These are phyloP conservation scores for Edaphochlamys debaryana DNA, from an alignment of 139 green algal genomes.

Conservation along the genomic window DNA sequence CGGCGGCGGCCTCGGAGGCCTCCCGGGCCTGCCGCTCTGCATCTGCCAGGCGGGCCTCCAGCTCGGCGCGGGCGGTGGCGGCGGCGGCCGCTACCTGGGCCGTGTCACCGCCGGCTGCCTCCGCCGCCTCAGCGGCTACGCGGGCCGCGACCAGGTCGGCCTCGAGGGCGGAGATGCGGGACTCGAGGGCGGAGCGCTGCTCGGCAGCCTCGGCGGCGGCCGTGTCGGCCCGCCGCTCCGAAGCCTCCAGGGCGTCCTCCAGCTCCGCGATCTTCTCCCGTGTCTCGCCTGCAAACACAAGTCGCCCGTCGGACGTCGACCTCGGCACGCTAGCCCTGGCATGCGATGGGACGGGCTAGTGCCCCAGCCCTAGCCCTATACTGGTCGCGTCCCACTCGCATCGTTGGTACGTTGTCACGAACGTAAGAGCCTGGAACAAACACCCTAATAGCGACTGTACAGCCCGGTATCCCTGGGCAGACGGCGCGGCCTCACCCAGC, in stretches of 20 bases:
- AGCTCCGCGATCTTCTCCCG: conserved; percentile 27
- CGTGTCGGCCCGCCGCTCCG: not conserved
- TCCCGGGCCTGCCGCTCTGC: not conserved
- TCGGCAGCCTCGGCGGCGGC: not conserved
- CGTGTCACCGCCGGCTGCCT: not conserved
- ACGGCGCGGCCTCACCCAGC: conserved; percentile 41
- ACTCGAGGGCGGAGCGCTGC: too few relatives aligned
- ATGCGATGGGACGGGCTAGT: too few relatives aligned
- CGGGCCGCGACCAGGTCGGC: conserved; percentile 8
- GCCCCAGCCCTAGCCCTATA: not conserved
- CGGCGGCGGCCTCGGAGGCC: too few relatives aligned
- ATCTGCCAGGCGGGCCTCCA: not conserved
- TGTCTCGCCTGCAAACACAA: conserved; percentile 29
- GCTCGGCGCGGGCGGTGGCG: not conserved
- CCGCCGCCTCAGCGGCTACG: not conserved
- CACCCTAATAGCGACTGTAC: too few relatives aligned
- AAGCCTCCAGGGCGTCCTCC: not conserved
- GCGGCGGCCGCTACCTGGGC: not conserved
- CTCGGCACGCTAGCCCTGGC: too few relatives aligned
- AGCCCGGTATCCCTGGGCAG: too few relatives aligned
- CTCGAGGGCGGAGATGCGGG: conserved; percentile 2
- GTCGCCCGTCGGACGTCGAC: too few relatives aligned
- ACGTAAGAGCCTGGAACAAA: too few relatives aligned
- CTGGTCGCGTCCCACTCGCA: not conserved
- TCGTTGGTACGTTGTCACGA: too few relatives aligned